Conservation (phyloP, 768 basidiomycete species). For the Boletus vermiculosoides region DNA sequence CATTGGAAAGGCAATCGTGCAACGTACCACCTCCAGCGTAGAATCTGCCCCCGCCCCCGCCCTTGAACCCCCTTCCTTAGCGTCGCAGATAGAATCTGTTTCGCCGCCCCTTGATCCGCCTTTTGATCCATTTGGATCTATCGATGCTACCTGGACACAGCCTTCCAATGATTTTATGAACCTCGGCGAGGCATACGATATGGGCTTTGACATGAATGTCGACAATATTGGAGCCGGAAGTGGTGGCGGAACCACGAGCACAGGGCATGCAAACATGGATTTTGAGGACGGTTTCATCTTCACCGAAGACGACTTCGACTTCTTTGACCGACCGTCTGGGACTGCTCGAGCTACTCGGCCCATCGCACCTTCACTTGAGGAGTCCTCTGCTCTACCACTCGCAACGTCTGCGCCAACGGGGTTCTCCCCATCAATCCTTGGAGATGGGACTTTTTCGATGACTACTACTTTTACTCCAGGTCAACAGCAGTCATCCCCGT, state of each 20-base stretch:
- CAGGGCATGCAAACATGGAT: conserved; percentile 39
- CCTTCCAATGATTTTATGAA: conserved; percentile 36
- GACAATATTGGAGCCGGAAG: conserved; percentile 36
- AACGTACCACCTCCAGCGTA: background rate
- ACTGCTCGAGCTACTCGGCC: conserved; percentile 22
- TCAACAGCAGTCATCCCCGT: conserved; percentile 31
- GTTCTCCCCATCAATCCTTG: conserved; percentile 35
- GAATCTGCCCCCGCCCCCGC: conserved; percentile 29
- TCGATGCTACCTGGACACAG: conserved; percentile 43
- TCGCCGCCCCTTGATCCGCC: conserved; percentile 23
- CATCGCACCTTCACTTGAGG: conserved; percentile 16
- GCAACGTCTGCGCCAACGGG: conserved; percentile 34
- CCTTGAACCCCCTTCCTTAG: conserved; percentile 7
- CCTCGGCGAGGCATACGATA: conserved; percentile 38
- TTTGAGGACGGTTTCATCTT: conserved; percentile 57
- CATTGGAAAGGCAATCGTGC: conserved; percentile 23
- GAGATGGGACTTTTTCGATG: conserved; percentile 28
- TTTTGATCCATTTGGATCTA: conserved; percentile 46
- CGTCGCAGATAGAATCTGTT: conserved; percentile 18
- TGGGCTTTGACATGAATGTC: conserved; percentile 49
- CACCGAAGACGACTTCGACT: conserved; percentile 88
- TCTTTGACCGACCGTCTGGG: conserved; percentile 65
- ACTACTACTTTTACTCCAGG: conserved; percentile 21
- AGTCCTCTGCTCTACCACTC: conserved; percentile 31
- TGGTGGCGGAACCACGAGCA: conserved; percentile 21